Base-by-base conservation (phyloP, 148 eudicot species). In the Polygonum maritimum region DNA sequence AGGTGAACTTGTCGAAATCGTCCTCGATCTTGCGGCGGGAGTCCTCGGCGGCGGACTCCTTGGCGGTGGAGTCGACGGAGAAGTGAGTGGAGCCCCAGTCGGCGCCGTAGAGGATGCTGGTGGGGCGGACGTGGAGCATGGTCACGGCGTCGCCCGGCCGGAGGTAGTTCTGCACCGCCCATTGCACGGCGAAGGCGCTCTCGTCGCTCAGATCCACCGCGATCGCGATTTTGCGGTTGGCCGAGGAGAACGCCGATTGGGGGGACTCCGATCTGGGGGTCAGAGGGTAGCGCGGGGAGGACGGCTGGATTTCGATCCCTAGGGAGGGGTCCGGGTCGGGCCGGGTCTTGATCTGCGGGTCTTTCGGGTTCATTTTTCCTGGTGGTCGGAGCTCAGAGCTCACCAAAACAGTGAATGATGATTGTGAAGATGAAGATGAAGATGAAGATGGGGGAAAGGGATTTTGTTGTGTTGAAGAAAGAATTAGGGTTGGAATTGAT, bases 191-290 rank as follows among this genome's bases (percentile, higher is more conserved):
- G 54, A 76, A 79, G 51, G 88, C 92, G 49, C 86, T 83, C 75
- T 89, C 92, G 77, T 87, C 92, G 76, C 90, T 87, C 10, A 89
- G 84, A 75, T 89, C 90, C 39, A 89, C 92, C 76, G 88, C 88
- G 70, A 89, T 89, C 11, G 83, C 92, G 69, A 89, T 67, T 16
- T 16, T 67, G 7, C 71, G 71, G 44, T 38, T 38, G 15, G 44
- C 19, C 45, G 71, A n/a, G 41, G 71, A 1, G 69, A 54, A 54
- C 6, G 69, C 19, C 44, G 44, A 67, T 67, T 67, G 71, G 38
- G 44, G 2, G 11, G 71, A 9, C 10, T 67, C 45, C 45, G 71
- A 67, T 11, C 44, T 67, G 7, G 71, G 71, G 8, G 71, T 67
- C 16, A 67, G 71, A 11, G 71, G 71, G 71, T 72, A 72, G 14